A percentile compares a stretch with the other conserved stretches of the same genome.
Evolutionary conservation across 495 filamentous ascomycete species (phyloP).

Genomic region (Trichoderma virens): DNA sequence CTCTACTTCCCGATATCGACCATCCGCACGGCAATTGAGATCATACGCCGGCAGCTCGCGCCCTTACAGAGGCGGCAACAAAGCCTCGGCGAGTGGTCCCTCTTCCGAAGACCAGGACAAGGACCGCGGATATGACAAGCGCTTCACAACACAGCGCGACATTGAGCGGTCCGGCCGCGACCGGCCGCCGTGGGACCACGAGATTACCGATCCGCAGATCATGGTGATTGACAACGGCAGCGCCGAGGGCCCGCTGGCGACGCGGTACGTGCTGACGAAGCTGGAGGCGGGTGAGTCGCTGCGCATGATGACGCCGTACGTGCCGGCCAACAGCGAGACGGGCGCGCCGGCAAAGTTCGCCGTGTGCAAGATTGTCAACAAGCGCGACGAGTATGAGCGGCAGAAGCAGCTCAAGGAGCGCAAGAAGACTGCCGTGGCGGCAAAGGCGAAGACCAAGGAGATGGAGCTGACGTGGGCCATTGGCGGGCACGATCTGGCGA

Average conservation of each 20-base stretch:
- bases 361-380: conserved; percentile 61
- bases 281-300: conserved; percentile 49
- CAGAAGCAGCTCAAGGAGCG: conserved; percentile 18
- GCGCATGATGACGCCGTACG: conserved; percentile 44
- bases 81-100: not conserved
- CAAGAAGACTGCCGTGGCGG: conserved; percentile 19
- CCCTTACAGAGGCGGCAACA: not conserved
- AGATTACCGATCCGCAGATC: conserved; percentile 46
- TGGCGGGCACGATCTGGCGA: conserved; percentile 54
- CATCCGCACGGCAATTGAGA: not conserved
- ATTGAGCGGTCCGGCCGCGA: conserved; percentile 3
- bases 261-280: conserved; percentile 32
- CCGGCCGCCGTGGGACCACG: conserved; percentile 35
- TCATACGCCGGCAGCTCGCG: not conserved
- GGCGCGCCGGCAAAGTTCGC: conserved; percentile 25
- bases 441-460: conserved; percentile 45
- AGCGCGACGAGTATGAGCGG: conserved; percentile 15
- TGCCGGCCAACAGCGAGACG: conserved; percentile 5
- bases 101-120: not conserved
- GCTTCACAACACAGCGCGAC: not conserved
- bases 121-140: not conserved
- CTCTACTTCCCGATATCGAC: not conserved
- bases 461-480: conserved; percentile 85
- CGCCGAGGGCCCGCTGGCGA: conserved; percentile 9
- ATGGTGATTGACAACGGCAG: conserved; percentile 46